These are phyloP conservation scores for Cucumis hystrix DNA, from an alignment of 306 rosid genomes.

Conservation along the genomic window DNA sequence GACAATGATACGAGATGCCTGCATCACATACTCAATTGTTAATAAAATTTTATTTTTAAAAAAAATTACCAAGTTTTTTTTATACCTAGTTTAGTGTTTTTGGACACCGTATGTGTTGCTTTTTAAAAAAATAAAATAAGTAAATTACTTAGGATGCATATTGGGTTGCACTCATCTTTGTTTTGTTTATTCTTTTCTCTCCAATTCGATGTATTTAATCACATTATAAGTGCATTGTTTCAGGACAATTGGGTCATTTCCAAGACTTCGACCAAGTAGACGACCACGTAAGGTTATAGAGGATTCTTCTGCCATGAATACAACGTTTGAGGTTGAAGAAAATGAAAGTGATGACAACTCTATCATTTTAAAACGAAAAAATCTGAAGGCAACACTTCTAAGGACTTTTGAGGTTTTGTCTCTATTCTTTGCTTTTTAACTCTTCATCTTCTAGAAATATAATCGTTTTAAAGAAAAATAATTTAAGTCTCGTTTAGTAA, in stretches of 20 bases:
- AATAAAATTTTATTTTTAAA: too few relatives aligned
- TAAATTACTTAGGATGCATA: too few relatives aligned
- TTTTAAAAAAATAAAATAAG: too few relatives aligned
- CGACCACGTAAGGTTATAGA: neutral
- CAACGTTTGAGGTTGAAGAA: neutral
- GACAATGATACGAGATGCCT: too few relatives aligned
- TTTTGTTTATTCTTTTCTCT: neutral
- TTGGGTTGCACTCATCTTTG: too few relatives aligned
- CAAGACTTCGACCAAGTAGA: neutral
- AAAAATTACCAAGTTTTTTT: too few relatives aligned
- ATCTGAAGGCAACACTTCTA: neutral
- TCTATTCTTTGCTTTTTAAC: neutral
- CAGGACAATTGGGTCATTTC: conserved; percentile 1
- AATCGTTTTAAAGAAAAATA: too few relatives aligned
- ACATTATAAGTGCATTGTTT: neutral
- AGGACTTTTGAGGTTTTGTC: neutral
- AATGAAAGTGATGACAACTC: neutral
- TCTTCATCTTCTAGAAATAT: too few relatives aligned
- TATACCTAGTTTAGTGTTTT: too few relatives aligned
- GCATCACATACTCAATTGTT: too few relatives aligned
- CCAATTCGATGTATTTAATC: neutral
- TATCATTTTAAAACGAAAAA: neutral
- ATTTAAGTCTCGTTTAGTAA: too few relatives aligned
- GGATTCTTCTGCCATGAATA: neutral
- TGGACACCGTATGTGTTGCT: too few relatives aligned